Base-by-base conservation (phyloP, 1,284 basidiomycete species). In the Tausonia pullulans region DNA sequence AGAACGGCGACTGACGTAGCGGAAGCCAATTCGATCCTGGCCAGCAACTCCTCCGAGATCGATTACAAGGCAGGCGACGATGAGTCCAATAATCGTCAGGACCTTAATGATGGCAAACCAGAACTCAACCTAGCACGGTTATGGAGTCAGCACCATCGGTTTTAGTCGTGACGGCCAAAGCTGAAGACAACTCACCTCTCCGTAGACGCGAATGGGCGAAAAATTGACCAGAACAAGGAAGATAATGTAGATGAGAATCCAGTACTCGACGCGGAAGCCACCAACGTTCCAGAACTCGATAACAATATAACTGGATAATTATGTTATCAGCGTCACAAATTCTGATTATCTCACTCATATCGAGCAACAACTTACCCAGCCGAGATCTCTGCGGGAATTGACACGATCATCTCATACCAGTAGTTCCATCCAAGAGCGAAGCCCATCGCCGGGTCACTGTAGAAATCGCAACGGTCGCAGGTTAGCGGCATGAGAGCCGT, bases 31-130 rank as follows among this genome's bases (percentile, higher is more conserved):
- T 4, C 78, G 78, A 64, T 70, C 69, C 56, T 73, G 72, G 49
- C 70, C 70, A 13, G 75, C 76, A 27, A 76, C 77, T 7, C 75
- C 70, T 63, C 74, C 87, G 61, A 87, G 77, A 13, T 88, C 79
- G 56, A 85, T 79, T 3, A 27, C 54, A 41, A 55, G 14, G 3
- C 82, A 83, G 69, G 86, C 81, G 54, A 85, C 80, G 67, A 83
- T 83, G 43, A 75, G 63, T 5, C 73, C 73, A 13, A 62, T 16
- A 43, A 58, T 52, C 39, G 54, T 11, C 8, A 14, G 3, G 54
- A 83, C 81, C 71, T 55, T 55, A 66, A 84, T 75, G 64, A 77
- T 79, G 4, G 81, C 80, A 39, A 82, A 81, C 78, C 80, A 81
- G 69, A 81, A 83, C 69, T 83, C 82, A 68, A 81, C 73, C 27